Conservation (phyloP, 352 stramenopile species). For the Pythium guiyangense region DNA sequence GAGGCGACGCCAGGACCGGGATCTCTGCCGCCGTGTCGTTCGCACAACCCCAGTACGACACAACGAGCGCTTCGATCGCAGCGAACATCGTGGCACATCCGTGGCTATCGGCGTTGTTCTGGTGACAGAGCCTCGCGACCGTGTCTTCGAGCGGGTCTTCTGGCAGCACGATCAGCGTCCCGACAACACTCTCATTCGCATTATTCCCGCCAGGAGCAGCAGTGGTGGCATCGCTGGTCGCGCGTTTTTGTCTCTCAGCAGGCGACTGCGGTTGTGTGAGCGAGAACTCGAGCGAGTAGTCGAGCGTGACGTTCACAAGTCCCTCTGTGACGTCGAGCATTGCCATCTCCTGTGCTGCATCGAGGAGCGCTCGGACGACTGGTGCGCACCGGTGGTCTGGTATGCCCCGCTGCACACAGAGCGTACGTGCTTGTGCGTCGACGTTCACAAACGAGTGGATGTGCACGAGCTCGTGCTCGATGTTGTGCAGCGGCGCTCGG, state of each 20-base stretch:
- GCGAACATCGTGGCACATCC: conserved; percentile 11
- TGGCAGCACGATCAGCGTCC: conserved; percentile 26
- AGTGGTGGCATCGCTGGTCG: neutral
- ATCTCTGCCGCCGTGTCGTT: conserved; percentile 5
- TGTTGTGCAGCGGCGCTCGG: conserved; percentile 19
- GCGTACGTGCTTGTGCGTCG: conserved; percentile 17
- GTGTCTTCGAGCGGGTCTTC: conserved; percentile 31
- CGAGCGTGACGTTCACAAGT: conserved; percentile 56
- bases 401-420: conserved; percentile 22
- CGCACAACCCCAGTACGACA: conserved; percentile 46
- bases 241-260: conserved; percentile 8
- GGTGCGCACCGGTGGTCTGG: conserved; percentile 27
- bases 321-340: conserved; percentile 31
- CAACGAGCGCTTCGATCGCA: conserved; percentile 25
- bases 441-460: conserved; percentile 29
- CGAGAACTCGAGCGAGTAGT: conserved; percentile 42
- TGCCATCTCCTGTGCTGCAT: conserved; percentile 42
- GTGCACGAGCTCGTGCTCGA: conserved; percentile 28
- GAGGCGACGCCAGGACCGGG: neutral
- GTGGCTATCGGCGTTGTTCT: conserved; percentile 13
- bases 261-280: conserved; percentile 10
- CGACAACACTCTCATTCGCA: neutral
- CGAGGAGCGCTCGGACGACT: conserved; percentile 23
- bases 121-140: conserved; percentile 24
- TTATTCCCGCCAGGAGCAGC: conserved; percentile 1